These are phyloP conservation scores for Leishmania lainsoni DNA, from an alignment of 208 protist species.

Conservation along the genomic window DNA sequence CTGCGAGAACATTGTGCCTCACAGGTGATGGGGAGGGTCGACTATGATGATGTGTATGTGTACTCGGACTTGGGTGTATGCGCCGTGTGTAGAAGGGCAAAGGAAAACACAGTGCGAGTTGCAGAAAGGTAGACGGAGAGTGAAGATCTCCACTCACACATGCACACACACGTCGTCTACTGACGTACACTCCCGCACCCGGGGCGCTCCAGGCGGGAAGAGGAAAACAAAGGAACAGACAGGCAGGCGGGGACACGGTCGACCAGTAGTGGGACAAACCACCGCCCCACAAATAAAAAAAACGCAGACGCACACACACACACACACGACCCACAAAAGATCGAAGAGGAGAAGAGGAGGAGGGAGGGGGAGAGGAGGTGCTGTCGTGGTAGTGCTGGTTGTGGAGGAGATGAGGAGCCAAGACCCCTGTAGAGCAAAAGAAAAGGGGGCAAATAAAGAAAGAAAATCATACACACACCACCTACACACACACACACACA, in stretches of 20 bases:
- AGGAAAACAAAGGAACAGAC: no score
- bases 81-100: neutral
- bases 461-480: neutral
- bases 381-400: neutral
- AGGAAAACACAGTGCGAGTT: neutral
- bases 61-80: neutral
- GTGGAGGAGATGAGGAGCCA: neutral
- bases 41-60: neutral
- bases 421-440: neutral
- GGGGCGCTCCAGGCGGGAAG: no score
- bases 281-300: neutral
- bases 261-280: no score
- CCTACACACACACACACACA: neutral
- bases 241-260: no score
- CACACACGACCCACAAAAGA: neutral
- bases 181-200: no score
- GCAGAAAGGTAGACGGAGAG: neutral
- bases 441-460: constrained; percentile 2
- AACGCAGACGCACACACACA: neutral
- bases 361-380: neutral
- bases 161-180: neutral
- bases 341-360: neutral
- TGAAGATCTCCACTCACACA: neutral
- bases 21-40: neutral
- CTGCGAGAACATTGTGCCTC: constrained; percentile 9